phyloP scores from a whole-genome alignment of 345 rosid genomes.

The Dimocarpus longan region DNA sequence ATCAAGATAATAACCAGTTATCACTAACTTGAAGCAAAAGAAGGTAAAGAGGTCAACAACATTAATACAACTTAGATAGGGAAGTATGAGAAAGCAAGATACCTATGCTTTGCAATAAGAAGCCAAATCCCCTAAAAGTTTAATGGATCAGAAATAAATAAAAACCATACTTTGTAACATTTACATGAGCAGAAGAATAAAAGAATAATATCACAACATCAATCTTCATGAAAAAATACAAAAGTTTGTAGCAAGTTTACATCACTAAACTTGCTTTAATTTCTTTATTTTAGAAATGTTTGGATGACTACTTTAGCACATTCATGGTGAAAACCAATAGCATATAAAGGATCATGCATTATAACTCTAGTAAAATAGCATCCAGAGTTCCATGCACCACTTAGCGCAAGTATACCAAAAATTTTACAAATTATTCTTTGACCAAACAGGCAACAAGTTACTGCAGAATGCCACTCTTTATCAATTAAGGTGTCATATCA shows the following conservation, averaged over 20 bases:
- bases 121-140: slow-evolving; percentile 10
- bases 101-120: background rate
- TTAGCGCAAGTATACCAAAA: background rate
- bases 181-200: background rate
- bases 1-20: background rate
- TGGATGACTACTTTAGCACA: background rate
- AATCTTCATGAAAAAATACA: background rate
- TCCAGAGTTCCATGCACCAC: background rate
- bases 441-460: background rate
- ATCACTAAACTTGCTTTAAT: background rate
- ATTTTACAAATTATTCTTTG: background rate
- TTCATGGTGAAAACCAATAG: background rate
- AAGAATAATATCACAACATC: background rate
- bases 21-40: background rate
- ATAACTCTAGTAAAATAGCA: too few relatives aligned
- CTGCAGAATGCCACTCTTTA: background rate
- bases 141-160: background rate
- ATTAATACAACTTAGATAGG: background rate
- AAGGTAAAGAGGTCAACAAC: background rate
- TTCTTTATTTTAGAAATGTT: background rate
- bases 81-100: slow-evolving; percentile 6
- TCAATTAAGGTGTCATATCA: slow-evolving; percentile 1
- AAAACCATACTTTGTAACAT: background rate
- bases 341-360: too few relatives aligned
- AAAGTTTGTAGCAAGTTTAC: background rate